Evolutionary conservation across 108 stramenopile genomes (phyloP).

Genomic region (Cylindrotheca closterium): DNA sequence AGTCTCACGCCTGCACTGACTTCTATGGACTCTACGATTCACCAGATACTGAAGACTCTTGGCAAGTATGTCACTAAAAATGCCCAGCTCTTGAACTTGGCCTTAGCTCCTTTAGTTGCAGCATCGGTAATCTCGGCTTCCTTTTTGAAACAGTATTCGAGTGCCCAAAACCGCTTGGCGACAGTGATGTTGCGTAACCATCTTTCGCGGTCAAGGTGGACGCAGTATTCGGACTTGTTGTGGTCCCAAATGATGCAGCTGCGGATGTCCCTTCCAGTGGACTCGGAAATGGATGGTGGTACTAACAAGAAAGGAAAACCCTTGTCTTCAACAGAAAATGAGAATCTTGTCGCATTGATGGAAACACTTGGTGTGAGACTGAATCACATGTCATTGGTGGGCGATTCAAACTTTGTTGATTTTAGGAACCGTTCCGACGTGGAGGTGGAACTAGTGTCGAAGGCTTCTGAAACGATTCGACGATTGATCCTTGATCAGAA

Average conservation of each 20-base stretch:
- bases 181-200: not conserved
- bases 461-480: not conserved
- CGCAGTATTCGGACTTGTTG: conserved; percentile 27
- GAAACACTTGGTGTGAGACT: conserved; percentile 11
- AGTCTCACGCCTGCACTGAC: conserved; percentile 11
- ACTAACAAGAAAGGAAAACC: conserved; percentile 3
- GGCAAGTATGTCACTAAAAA: not conserved
- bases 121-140: conserved; percentile 9
- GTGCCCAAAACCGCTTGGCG: conserved; percentile 13
- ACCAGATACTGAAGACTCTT: conserved; percentile 13
- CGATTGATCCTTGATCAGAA: not conserved
- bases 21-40: conserved; percentile 11
- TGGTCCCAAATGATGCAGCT: conserved; percentile 37
- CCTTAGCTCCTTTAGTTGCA: conserved; percentile 15
- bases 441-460: not conserved
- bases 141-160: conserved; percentile 20
- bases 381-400: conserved; percentile 16
- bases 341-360: conserved; percentile 3
- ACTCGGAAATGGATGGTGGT: conserved; percentile 1
- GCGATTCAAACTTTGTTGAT: conserved; percentile 15
- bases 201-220: not conserved
- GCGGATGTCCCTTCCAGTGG: conserved; percentile 23
- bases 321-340: conserved; percentile 4
- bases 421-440: not conserved
- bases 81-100: conserved; percentile 5